A percentile compares a stretch with the other conserved stretches of the same genome.
Conservation (phyloP, 257 asterid species). For the Anisodus acutangulus region DNA sequence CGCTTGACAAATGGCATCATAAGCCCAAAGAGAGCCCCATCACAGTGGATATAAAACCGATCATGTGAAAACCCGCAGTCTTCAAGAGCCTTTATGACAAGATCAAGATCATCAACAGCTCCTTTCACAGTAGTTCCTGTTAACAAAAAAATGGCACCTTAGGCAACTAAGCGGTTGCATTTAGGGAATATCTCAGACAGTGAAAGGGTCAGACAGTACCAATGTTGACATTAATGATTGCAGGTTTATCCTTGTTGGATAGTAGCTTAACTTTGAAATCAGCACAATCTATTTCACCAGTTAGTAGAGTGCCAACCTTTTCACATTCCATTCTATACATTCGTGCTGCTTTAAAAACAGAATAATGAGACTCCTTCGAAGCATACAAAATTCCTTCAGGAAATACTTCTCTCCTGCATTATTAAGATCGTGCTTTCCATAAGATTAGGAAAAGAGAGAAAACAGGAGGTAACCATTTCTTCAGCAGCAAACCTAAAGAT, state of each 20-base stretch:
- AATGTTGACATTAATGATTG: constrained; percentile 87
- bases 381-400: constrained; percentile 95
- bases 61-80: constrained; percentile 79
- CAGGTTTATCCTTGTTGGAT: constrained; percentile 80
- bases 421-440: constrained; percentile 29
- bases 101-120: constrained; percentile 99
- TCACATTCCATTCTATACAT: constrained; percentile 98
- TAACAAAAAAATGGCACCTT: constrained; percentile 25
- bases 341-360: constrained; percentile 94
- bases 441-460: background rate
- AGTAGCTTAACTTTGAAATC: constrained; percentile 75
- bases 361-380: constrained; percentile 92
- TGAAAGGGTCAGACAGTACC: constrained; percentile 48
- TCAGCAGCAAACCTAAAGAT: background rate
- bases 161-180: background rate
- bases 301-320: constrained; percentile 72
- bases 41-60: constrained; percentile 94
- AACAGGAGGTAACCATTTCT: background rate
- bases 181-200: background rate
- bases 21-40: constrained; percentile 95
- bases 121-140: constrained; percentile 98
- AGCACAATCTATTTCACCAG: constrained; percentile 90
- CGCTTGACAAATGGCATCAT: constrained; percentile 99
- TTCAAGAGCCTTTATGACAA: constrained; percentile 85
- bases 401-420: constrained; percentile 90